Evolutionary conservation across 352 stramenopile genomes (phyloP), one percentile per base, ranked within the genome.

Genomic region (Sclerospora graminicola): DNA sequence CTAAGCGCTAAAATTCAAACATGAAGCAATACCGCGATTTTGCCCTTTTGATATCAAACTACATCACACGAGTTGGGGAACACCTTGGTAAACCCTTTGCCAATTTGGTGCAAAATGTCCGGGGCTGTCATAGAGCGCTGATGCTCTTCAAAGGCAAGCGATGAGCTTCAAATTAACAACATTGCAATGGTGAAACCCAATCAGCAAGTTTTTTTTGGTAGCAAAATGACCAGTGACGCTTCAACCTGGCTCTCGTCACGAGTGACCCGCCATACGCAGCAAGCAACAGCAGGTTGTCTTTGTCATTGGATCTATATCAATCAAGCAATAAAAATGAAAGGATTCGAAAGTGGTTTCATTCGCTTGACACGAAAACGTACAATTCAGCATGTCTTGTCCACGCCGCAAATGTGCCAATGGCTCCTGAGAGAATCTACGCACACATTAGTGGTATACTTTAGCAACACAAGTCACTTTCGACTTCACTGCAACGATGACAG

Each of bases 61-160:
- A 19, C 15, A 8, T 8, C 51, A 16, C 41, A 57, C 5, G 54
- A 57, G n/a, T 47, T 45, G 5, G 59, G 62, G 20, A 82, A 82
- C 8, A 58, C 66, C 6, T 53, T 61, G 20, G 51, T 39, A 41
- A 89, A 86, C 35, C 62, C 72, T 50, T 82, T 76, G 39, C 66
- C 61, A 30, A 91, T 48, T 26, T 55, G 63, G 23, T 80, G 59
- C 39, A 95, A 63, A 13, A 94, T 57, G 44, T 95, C 84, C 0
- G 84, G 82, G 0, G 84, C 69, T 5, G 83, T 94, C 75, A 90
- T 95, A 13, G 75, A 71, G 13, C 84, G 79, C 14, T 66, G 44
- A 38, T 92, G 70, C 36, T 51, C 24, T 5, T 57, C 48, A 52
- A 94, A 95, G n/a, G 84, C 82, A 39, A 81, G 46, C 11, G 52